Evolutionary conservation across 208 protist species (phyloP).

Genomic region (Acanthamoeba pearcei): DNA sequence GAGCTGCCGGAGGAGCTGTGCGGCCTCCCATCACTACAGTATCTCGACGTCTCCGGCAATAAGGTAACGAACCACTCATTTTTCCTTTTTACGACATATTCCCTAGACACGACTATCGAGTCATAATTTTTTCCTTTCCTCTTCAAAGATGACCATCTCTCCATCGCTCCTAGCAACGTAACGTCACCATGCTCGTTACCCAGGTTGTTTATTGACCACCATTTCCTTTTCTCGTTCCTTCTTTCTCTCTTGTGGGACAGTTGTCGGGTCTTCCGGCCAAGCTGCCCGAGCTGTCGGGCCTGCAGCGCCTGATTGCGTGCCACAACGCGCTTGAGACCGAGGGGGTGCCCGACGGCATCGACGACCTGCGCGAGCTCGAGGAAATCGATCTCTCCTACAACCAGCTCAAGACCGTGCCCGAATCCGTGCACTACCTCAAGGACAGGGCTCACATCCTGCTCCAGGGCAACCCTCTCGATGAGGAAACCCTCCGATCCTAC

Average conservation of each 20-base stretch:
- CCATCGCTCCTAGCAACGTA: no score
- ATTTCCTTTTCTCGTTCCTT: not conserved
- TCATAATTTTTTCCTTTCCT: no score
- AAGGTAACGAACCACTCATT: not conserved
- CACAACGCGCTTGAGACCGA: conserved; percentile 11
- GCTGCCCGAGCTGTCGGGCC: not conserved
- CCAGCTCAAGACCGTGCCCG: not conserved
- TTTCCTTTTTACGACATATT: no score
- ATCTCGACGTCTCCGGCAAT: conserved; percentile 39
- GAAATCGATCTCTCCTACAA: conserved; percentile 56
- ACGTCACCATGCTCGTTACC: no score
- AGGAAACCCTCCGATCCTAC: not conserved
- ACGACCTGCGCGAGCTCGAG: conserved; percentile 54
- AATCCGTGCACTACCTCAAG: conserved; percentile 26
- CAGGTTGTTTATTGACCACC: not conserved
- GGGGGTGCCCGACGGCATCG: conserved; percentile 1
- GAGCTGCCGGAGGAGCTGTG: conserved; percentile 25
- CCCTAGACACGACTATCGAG: no score
- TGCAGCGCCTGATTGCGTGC: conserved; percentile 26
- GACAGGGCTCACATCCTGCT: conserved; percentile 23
- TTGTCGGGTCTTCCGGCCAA: not conserved
- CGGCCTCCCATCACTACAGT: not conserved
- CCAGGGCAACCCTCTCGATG: conserved; percentile 26
- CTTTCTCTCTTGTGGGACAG: not conserved
- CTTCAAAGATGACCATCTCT: no score